These are phyloP conservation scores for Metschnikowia colocasiae DNA, from an alignment of 805 yeast genomes.

Conservation along the genomic window DNA sequence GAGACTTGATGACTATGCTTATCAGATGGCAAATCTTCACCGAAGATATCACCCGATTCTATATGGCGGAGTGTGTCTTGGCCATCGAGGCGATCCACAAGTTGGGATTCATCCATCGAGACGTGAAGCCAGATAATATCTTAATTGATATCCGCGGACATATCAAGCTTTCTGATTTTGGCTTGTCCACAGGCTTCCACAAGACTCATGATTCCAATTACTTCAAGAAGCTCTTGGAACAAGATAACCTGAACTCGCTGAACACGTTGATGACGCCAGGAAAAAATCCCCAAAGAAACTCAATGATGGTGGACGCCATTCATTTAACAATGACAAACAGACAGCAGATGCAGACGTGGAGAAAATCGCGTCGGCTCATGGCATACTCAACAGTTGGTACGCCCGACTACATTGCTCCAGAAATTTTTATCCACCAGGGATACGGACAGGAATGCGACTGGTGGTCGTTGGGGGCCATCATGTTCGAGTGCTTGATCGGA, in stretches of 20 bases:
- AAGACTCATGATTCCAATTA: constrained; percentile 89
- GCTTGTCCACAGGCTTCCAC: constrained; percentile 85
- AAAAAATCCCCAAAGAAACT: constrained; percentile 46
- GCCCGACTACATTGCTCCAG: constrained; percentile 95
- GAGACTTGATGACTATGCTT: constrained; percentile 91
- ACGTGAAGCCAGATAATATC: constrained; percentile 95
- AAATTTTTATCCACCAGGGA: constrained; percentile 87
- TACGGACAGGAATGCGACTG: constrained; percentile 97
- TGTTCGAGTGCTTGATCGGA: constrained; percentile 94
- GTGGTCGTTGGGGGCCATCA: constrained; percentile 96
- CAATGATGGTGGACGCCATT: constrained; percentile 90
- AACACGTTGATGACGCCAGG: constrained; percentile 20
- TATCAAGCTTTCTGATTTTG: constrained; percentile 69
- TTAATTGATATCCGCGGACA: constrained; percentile 77
- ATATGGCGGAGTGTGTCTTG: constrained; percentile 93
- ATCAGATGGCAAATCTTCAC: constrained; percentile 92
- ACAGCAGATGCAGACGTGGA: constrained; percentile 95
- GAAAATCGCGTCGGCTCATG: constrained; percentile 86
- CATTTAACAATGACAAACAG: constrained; percentile 92
- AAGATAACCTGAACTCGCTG: constrained; percentile 41
- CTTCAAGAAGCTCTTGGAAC: constrained; percentile 74
- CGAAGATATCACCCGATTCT: constrained; percentile 88
- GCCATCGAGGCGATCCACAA: constrained; percentile 94
- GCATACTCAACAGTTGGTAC: constrained; percentile 97
- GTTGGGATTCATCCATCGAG: constrained; percentile 92